Evolutionary conservation across 2,329 filamentous ascomycete species (phyloP).

Genomic region (Cylindrodendrum hubeiense): DNA sequence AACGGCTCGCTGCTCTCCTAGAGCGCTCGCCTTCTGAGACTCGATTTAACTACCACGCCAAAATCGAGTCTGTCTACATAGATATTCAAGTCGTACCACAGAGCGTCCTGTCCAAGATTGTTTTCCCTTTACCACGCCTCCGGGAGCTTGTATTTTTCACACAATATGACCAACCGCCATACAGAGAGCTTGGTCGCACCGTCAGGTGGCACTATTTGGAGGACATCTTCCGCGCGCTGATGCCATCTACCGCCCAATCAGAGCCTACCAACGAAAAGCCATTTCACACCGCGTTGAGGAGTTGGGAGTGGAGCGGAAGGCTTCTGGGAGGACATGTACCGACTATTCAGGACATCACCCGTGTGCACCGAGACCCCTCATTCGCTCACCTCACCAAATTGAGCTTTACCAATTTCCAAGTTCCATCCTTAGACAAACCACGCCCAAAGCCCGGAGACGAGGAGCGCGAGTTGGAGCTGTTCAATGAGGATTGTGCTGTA

Average conservation of each 20-base stretch:
- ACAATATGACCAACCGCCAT: constrained; percentile 75
- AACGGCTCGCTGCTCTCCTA: constrained; percentile 65
- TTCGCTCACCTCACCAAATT: constrained; percentile 70
- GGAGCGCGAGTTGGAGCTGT: constrained; percentile 45
- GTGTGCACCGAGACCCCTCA: constrained; percentile 65
- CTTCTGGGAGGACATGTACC: constrained; percentile 60
- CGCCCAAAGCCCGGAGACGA: constrained; percentile 49
- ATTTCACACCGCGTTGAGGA: constrained; percentile 55
- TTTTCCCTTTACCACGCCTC: constrained; percentile 75
- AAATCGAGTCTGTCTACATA: constrained; percentile 77
- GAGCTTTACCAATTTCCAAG: constrained; percentile 74
- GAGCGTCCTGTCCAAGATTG: constrained; percentile 60
- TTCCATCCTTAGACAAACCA: constrained; percentile 60
- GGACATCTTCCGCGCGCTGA: constrained; percentile 74
- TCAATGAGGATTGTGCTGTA: constrained; percentile 59
- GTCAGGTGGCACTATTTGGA: constrained; percentile 78
- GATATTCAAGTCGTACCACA: constrained; percentile 74
- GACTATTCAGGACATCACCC: constrained; percentile 61
- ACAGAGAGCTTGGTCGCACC: constrained; percentile 66
- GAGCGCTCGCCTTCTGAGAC: constrained; percentile 63
- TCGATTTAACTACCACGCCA: constrained; percentile 74
- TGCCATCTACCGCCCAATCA: constrained; percentile 59
- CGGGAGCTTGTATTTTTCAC: constrained; percentile 80
- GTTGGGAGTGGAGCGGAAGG: constrained; percentile 73
- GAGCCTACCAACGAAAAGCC: constrained; percentile 48